Evolutionary conservation across 1,284 basidiomycete species (phyloP).

Genomic region (Leccinum pachyderme): DNA sequence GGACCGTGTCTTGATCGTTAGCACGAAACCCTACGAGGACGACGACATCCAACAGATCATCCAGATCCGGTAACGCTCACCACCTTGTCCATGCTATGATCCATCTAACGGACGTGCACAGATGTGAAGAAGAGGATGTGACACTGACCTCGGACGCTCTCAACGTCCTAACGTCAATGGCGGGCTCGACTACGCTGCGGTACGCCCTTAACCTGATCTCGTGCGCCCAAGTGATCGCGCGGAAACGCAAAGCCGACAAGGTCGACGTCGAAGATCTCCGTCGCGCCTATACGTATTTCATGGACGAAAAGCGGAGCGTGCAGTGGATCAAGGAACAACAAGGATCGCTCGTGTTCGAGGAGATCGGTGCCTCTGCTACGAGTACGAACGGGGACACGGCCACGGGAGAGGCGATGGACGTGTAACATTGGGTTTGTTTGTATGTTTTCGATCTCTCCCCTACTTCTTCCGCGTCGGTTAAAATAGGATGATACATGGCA

Average conservation of each 20-base stretch:
- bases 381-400: constrained; percentile 25
- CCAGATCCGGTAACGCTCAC: constrained; percentile 71
- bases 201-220: constrained; percentile 94
- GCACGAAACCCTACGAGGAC: constrained; percentile 84
- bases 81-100: not conserved
- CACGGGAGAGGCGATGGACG: constrained; percentile 31
- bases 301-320: constrained; percentile 94
- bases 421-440: constrained; percentile 12
- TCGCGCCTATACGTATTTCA: constrained; percentile 86
- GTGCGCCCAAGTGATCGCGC: constrained; percentile 80
- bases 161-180: constrained; percentile 82
- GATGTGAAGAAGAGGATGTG: constrained; percentile 96
- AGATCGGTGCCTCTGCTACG: constrained; percentile 34
- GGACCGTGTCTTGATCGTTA: constrained; percentile 94
- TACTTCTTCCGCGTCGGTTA: not conserved
- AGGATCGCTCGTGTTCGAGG: constrained; percentile 71
- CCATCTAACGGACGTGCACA: constrained; percentile 30
- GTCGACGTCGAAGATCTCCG: constrained; percentile 86
- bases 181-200: constrained; percentile 80
- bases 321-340: constrained; percentile 91
- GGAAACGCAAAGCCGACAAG: constrained; percentile 71
- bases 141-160: constrained; percentile 75
- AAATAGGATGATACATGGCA: not conserved
- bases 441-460: not conserved
- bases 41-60: constrained; percentile 92